phyloP scores from a whole-genome alignment of 352 stramenopile genomes.

The Pythium oligandrum region DNA sequence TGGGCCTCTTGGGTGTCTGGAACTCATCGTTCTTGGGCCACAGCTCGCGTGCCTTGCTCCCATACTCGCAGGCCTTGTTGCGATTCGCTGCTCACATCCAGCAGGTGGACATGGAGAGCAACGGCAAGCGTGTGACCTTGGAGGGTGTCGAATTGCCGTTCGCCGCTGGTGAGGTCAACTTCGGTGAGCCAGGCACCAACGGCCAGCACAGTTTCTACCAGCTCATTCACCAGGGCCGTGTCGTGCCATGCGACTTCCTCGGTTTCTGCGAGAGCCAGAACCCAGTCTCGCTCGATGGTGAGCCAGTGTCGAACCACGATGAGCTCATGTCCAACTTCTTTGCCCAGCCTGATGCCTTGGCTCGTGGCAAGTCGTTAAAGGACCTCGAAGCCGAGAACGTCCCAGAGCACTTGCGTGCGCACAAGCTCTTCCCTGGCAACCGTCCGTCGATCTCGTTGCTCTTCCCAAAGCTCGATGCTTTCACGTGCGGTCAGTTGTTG shows the following conservation, averaged over 20 bases:
- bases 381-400: constrained; percentile 93
- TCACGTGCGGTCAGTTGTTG: constrained; percentile 93
- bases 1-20: constrained; percentile 97
- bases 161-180: constrained; percentile 94
- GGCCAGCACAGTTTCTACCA: constrained; percentile 99
- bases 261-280: constrained; percentile 96
- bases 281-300: constrained; percentile 58
- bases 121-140: constrained; percentile 96
- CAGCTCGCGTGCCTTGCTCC: constrained; percentile 87
- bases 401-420: constrained; percentile 86
- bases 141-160: constrained; percentile 94
- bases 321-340: constrained; percentile 99
- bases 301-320: constrained; percentile 97
- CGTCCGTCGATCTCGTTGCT: constrained; percentile 95
- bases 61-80: constrained; percentile 92
- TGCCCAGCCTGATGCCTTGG: constrained; percentile 97
- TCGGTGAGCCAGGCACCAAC: constrained; percentile 98
- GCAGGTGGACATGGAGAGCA: constrained; percentile 99
- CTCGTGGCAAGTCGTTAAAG: constrained; percentile 93
- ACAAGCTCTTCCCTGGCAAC: constrained; percentile 98
- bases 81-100: constrained; percentile 97
- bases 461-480: constrained; percentile 96
- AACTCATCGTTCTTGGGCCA: constrained; percentile 98
- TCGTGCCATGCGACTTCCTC: constrained; percentile 98
- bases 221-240: constrained; percentile 97